Conservation (phyloP, 1,284 basidiomycete genomes). For the Leucoagaricus sp. region DNA sequence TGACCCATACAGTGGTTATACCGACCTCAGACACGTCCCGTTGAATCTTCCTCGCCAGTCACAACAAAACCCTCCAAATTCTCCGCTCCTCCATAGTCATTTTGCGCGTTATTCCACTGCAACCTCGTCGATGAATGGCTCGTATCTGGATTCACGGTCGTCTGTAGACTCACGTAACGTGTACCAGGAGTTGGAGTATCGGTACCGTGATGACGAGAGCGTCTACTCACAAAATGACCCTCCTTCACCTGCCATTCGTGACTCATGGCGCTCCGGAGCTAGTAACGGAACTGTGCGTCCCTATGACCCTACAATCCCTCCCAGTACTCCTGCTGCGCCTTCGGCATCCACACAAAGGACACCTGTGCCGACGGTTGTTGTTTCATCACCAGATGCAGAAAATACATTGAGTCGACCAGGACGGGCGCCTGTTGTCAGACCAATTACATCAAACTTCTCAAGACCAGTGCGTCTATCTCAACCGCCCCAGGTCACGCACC, state of each 20-base stretch:
- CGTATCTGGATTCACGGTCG: conserved; percentile 6
- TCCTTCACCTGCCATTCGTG: conserved; percentile 27
- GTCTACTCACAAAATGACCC: conserved; percentile 34
- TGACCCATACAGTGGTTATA: conserved; percentile 1
- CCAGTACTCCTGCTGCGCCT: not conserved
- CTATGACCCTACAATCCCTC: not conserved
- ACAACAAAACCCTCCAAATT: conserved; percentile 37
- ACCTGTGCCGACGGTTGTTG: conserved; percentile 44
- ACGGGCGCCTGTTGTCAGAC: conserved; percentile 36
- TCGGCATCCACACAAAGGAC: not conserved
- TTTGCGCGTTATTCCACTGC: conserved; percentile 57
- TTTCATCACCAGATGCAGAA: conserved; percentile 40
- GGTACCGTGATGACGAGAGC: conserved; percentile 36
- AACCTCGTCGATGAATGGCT: conserved; percentile 37
- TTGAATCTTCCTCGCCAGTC: conserved; percentile 9
- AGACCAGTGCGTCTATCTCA: conserved; percentile 43
- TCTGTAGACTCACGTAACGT: conserved; percentile 26
- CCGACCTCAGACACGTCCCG: conserved; percentile 1
- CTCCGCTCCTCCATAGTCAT: conserved; percentile 63
- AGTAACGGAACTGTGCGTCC: conserved; percentile 22
- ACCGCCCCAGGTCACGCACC: conserved; percentile 13
- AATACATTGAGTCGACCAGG: conserved; percentile 20
- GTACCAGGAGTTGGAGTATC: conserved; percentile 33
- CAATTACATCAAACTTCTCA: conserved; percentile 53
- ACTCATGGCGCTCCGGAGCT: conserved; percentile 35